Conservation (phyloP, 2,329 filamentous ascomycete species). For the Hypoxylon sp. region DNA sequence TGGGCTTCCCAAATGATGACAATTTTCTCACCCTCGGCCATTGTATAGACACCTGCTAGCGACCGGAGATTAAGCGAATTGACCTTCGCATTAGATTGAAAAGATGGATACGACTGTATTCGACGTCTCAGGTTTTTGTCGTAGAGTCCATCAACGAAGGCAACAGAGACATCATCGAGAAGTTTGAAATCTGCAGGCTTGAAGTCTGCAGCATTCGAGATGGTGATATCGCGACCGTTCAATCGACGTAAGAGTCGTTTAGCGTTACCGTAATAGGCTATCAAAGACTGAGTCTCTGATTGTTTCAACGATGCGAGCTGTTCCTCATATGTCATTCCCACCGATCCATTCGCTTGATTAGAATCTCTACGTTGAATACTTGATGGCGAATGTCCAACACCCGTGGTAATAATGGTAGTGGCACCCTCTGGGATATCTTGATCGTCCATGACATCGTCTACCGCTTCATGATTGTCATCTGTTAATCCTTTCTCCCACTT, state of each 20-base stretch:
- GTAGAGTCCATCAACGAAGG: constrained; percentile 69
- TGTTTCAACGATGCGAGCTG: constrained; percentile 59
- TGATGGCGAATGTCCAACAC: constrained; percentile 14
- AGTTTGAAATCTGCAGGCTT: constrained; percentile 61
- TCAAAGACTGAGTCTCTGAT: constrained; percentile 58
- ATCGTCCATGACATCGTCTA: constrained; percentile 54
- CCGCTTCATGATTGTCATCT: constrained; percentile 58
- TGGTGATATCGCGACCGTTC: constrained; percentile 65
- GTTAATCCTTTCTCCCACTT: constrained; percentile 77
- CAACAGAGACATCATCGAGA: constrained; percentile 66
- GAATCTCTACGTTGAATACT: constrained; percentile 22
- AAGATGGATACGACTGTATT: constrained; percentile 63
- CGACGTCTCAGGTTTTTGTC: constrained; percentile 63
- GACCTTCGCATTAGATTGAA: constrained; percentile 56
- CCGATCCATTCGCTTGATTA: constrained; percentile 19
- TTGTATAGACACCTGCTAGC: constrained; percentile 67
- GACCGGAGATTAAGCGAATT: constrained; percentile 60
- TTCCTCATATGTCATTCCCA: constrained; percentile 31
- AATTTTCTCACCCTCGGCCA: constrained; percentile 70
- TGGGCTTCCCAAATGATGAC: constrained; percentile 62
- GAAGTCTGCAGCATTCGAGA: constrained; percentile 63
- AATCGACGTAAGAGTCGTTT: constrained; percentile 66
- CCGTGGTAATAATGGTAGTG: constrained; percentile 9
- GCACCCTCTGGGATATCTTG: constrained; percentile 37
- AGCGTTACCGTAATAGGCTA: constrained; percentile 63